Evolutionary conservation across 192 early-diverging fungal species (phyloP).

Genomic region (Coemansia sp.): DNA sequence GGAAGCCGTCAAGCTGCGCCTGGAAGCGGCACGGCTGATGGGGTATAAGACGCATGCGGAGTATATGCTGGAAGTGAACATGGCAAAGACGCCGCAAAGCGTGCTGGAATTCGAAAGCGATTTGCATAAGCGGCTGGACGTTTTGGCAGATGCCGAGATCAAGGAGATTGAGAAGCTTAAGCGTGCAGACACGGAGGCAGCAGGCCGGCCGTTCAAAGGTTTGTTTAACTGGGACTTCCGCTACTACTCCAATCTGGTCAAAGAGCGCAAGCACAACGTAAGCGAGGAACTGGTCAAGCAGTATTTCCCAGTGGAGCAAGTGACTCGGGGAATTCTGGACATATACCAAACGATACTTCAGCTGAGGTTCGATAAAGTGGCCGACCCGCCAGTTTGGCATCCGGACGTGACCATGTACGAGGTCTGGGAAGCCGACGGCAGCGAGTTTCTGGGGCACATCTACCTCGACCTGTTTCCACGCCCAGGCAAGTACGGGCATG

Average conservation of each 20-base stretch:
- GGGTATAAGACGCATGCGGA: conserved; percentile 70
- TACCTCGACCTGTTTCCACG: conserved; percentile 74
- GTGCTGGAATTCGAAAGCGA: conserved; percentile 65
- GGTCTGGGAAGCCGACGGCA: conserved; percentile 57
- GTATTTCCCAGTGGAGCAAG: conserved; percentile 68
- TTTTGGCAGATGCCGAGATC: conserved; percentile 60
- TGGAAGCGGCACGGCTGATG: conserved; percentile 56
- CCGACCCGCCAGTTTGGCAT: conserved; percentile 68
- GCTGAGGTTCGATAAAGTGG: conserved; percentile 60
- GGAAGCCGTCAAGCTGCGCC: conserved; percentile 55
- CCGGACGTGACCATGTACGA: conserved; percentile 73
- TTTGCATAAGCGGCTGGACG: conserved; percentile 55
- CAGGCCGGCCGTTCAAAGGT: conserved; percentile 55
- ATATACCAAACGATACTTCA: conserved; percentile 74
- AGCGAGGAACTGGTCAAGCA: conserved; percentile 72
- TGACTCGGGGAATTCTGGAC: conserved; percentile 64
- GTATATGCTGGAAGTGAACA: conserved; percentile 71
- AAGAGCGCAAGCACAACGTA: conserved; percentile 68
- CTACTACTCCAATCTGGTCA: conserved; percentile 70
- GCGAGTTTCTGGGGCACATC: conserved; percentile 63
- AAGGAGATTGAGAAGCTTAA: conserved; percentile 65
- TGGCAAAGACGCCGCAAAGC: conserved; percentile 68
- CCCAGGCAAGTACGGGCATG: conserved; percentile 67
- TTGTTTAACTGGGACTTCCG: conserved; percentile 70
- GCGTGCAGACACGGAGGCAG: conserved; percentile 46